Evolutionary conservation across 768 basidiomycete species (phyloP).

Genomic region (Harrya chromipes): DNA sequence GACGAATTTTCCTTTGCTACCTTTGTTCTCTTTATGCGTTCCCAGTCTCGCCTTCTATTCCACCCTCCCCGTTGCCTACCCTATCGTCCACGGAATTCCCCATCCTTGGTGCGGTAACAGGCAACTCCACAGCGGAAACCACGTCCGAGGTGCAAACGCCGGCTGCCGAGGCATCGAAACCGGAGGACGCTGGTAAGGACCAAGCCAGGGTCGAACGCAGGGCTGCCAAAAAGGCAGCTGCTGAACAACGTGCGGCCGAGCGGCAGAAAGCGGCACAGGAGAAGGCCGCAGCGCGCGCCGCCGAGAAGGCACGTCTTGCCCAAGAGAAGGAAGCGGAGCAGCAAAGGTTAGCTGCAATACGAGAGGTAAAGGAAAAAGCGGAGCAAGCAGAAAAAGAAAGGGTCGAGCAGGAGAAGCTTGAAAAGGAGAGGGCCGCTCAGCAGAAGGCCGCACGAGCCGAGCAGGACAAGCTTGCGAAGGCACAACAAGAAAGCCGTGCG

Average conservation of each 20-base stretch:
- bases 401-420: conserved; percentile 38
- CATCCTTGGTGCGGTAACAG: conserved; percentile 41
- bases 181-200: conserved; percentile 38
- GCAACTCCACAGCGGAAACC: conserved; percentile 7
- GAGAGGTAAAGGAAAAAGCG: conserved; percentile 38
- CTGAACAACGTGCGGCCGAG: conserved; percentile 60
- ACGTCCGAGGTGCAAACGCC: conserved; percentile 23
- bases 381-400: conserved; percentile 35
- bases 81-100: conserved; percentile 77
- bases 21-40: conserved; percentile 15
- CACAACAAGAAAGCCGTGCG: conserved; percentile 31
- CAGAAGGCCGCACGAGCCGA: conserved; percentile 36
- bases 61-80: conserved; percentile 43
- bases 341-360: conserved; percentile 41
- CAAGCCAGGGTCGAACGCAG: conserved; percentile 60
- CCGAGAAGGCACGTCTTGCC: conserved; percentile 51
- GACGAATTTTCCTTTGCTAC: conserved; percentile 36
- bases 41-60: conserved; percentile 35
- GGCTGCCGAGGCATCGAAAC: conserved; percentile 21
- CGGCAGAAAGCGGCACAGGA: conserved; percentile 55
- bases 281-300: conserved; percentile 49
- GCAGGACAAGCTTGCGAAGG: conserved; percentile 34
- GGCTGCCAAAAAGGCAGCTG: conserved; percentile 62
- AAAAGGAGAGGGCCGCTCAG: conserved; percentile 34
- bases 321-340: conserved; percentile 56